Evolutionary conservation across 2,329 filamentous ascomycete species (phyloP).

Genomic region (Trichoderma hamatum): DNA sequence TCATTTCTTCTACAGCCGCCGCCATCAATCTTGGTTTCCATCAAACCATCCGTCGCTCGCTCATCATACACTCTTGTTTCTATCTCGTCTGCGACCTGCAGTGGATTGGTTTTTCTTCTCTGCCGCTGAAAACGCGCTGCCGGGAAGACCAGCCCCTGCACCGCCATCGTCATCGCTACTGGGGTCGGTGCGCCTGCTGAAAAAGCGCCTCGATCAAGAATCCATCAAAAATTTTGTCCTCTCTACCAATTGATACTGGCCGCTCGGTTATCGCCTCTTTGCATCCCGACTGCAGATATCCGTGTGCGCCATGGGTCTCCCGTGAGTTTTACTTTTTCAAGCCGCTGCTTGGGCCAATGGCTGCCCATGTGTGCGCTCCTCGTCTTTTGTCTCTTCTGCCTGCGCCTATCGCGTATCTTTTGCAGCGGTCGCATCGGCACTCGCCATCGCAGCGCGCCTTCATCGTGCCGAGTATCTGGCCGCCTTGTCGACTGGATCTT

Average conservation of each 20-base stretch:
- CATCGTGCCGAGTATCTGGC: background rate
- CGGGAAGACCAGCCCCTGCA: background rate
- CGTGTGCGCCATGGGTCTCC: slow-evolving; percentile 25
- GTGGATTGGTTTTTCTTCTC: background rate
- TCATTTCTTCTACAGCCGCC: background rate
- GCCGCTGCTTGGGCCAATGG: background rate
- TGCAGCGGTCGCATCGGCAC: background rate
- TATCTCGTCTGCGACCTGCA: background rate
- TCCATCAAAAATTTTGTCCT: background rate
- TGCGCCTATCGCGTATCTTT: slow-evolving; percentile 1
- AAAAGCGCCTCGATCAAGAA: background rate
- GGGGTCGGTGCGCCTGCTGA: background rate
- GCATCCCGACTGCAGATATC: background rate
- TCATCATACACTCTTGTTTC: background rate
- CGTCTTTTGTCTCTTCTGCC: background rate
- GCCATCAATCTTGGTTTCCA: background rate
- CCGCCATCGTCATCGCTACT: background rate
- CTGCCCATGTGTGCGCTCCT: background rate
- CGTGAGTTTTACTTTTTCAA: slow-evolving; percentile 22
- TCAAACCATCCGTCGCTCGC: slow-evolving; percentile 13
- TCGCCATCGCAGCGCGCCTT: slow-evolving; percentile 5
- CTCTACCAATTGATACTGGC: background rate
- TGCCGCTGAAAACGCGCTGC: background rate
- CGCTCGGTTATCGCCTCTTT: slow-evolving; percentile 8
- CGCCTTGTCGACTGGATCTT: background rate